Evolutionary conservation across 306 rosid species (phyloP).

Genomic region (Sophora flavescens): DNA sequence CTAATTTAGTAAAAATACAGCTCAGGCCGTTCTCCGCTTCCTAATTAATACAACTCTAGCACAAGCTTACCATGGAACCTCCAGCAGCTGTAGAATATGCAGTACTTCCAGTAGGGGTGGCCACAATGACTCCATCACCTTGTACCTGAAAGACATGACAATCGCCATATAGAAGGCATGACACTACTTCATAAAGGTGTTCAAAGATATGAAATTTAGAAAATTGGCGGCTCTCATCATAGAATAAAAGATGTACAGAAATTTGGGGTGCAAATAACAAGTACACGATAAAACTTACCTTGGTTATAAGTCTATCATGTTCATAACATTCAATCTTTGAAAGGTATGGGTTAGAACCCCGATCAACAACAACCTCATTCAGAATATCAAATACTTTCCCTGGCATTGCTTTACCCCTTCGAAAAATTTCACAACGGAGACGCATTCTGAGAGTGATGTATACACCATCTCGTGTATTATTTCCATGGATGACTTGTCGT

Average conservation of each 20-base stretch:
- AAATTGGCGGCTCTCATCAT: constrained; percentile 15
- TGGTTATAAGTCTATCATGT: constrained; percentile 92
- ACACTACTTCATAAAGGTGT: constrained; percentile 43
- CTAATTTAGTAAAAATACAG: constrained; percentile 27
- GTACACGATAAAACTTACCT: constrained; percentile 62
- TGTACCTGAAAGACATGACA: constrained; percentile 73
- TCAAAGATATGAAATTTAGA: constrained; percentile 21
- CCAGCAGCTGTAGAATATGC: constrained; percentile 99
- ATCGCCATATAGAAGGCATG: constrained; percentile 34
- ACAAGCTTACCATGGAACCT: constrained; percentile 89
- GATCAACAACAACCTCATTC: constrained; percentile 91
- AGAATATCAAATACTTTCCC: constrained; percentile 94
- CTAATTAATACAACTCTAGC: constrained; percentile 5
- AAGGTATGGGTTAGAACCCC: constrained; percentile 99
- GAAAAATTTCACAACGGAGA: constrained; percentile 89
- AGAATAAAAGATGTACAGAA: constrained; percentile 18
- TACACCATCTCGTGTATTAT: constrained; percentile 82
- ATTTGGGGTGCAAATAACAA: constrained; percentile 34
- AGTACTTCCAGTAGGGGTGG: constrained; percentile 99
- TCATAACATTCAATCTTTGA: constrained; percentile 97
- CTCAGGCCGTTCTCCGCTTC: constrained; percentile 12
- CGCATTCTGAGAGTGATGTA: constrained; percentile 98
- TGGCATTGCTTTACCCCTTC: constrained; percentile 88
- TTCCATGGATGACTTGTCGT: constrained; percentile 87
- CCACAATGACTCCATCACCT: constrained; percentile 98